Conservation (phyloP, 192 early-diverging fungal species). For the Glomus cerebriforme region DNA sequence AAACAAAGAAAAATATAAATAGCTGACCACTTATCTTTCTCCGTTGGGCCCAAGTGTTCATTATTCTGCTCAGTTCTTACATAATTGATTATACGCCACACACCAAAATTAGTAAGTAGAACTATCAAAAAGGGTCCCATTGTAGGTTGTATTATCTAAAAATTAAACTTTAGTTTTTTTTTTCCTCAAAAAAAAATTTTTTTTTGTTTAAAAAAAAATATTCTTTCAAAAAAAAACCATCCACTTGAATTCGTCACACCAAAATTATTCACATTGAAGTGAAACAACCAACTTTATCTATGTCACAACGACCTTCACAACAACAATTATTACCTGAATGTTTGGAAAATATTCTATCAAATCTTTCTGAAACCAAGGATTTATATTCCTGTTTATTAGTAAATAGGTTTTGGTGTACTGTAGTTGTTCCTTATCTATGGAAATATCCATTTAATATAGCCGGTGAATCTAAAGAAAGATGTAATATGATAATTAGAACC, state of each 20-base stretch:
- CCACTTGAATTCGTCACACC: not conserved
- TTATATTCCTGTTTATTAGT: slow-evolving; percentile 1
- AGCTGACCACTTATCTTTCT: too few relatives aligned
- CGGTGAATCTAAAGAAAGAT: not conserved
- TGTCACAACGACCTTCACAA: not conserved
- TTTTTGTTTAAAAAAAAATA: too few relatives aligned
- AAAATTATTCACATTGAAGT: not conserved
- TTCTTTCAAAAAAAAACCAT: not conserved
- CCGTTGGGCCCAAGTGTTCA: too few relatives aligned
- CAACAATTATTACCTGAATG: not conserved
- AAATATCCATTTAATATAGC: not conserved
- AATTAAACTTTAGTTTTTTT: too few relatives aligned
- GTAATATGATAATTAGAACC: not conserved
- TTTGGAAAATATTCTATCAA: not conserved
- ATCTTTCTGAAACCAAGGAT: slow-evolving; percentile 1
- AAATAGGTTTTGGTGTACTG: not conserved
- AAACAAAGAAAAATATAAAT: too few relatives aligned
- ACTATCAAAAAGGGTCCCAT: too few relatives aligned
- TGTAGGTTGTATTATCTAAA: too few relatives aligned
- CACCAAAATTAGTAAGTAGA: too few relatives aligned
- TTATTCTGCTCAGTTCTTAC: too few relatives aligned
- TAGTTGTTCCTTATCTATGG: not conserved
- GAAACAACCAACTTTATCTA: not conserved
- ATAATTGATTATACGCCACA: too few relatives aligned
- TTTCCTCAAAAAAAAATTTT: too few relatives aligned